These are phyloP conservation scores for Aspergillus sp. DNA, from an alignment of 2,329 filamentous ascomycete genomes.

Conservation along the genomic window DNA sequence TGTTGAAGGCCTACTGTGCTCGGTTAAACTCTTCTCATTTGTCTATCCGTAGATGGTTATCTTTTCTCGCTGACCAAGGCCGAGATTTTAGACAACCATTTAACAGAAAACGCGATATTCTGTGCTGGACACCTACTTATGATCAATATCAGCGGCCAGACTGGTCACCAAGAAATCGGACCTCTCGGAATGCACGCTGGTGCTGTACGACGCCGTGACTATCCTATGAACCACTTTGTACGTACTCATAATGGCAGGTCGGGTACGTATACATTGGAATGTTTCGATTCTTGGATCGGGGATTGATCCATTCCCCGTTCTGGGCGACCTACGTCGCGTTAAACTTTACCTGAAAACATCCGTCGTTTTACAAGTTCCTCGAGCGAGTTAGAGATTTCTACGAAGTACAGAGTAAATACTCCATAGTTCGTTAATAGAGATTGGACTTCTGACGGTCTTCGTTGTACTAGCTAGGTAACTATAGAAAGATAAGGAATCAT, in stretches of 20 bases:
- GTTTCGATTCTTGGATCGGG: neutral
- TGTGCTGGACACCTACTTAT: neutral
- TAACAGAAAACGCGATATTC: neutral
- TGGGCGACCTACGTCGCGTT: neutral
- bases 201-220: neutral
- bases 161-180: constrained; percentile 1
- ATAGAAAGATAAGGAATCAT: neutral
- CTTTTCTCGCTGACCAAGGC: neutral
- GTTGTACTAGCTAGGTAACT: neutral
- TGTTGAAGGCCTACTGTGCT: neutral
- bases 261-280: neutral
- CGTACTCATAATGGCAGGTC: neutral
- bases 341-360: neutral
- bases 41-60: neutral
- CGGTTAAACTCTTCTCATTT: neutral
- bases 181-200: constrained; percentile 7
- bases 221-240: neutral
- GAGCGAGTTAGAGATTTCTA: too few species aligned
- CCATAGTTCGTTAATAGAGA: neutral
- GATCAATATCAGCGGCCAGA: neutral
- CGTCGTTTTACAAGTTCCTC: neutral
- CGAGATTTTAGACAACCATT: neutral
- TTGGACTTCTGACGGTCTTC: too few species aligned
- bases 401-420: neutral
- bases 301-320: neutral